Evolutionary conservation across 2,329 filamentous ascomycete genomes (phyloP), one percentile per base, ranked within the genome.

Genomic region (Pseudopyricularia javanii): DNA sequence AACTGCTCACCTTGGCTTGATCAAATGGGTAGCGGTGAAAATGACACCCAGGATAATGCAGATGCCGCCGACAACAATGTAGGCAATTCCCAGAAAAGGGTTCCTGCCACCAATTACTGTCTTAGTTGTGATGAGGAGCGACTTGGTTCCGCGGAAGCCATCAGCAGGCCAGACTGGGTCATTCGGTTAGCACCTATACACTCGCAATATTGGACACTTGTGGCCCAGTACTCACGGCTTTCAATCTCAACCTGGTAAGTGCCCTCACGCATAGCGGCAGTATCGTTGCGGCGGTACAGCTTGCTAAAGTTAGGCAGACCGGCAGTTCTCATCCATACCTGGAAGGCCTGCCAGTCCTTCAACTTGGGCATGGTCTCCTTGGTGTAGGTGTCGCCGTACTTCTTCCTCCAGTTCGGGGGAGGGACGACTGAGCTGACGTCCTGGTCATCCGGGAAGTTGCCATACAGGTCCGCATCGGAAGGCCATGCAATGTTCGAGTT

Each of bases 281-380:
- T 74, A 64, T 95, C 85, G 63, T 96, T 96, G 55, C 90, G 80
- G 67, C 85, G 80, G 47, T 89, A 88, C 48, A 98, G 74, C 72
- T 98, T 98, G 78, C 88, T 95, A 66, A 98, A 98, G 5, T 85
- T 86, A 1, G 93, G 93, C 61, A 97, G 72, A 54, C 91, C 93
- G 24, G 93, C 93, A 2, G 94, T 95, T 61, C 93, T 83, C 93
- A 98, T 98, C 93, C 93, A 98, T 22, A 97, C 91, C 70, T 96
- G 91, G 67, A 98, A 95, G 45, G 83, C 82, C 66, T 95, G 86
- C 70, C 89, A 84, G 0, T 81, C 70, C 57, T 84, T 76, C 17
- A 97, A 67, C 60, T 93, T 70, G 0, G 88, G 82, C 2, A 78
- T 79, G 51, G 77, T 75, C 1, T 78, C 70, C 0, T 73, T 66